Percentiles rank a stretch among this genome's conserved stretches.
These are phyloP conservation scores for Quercus phellos DNA, from an alignment of 331 rosid species.

Conservation along the genomic window DNA sequence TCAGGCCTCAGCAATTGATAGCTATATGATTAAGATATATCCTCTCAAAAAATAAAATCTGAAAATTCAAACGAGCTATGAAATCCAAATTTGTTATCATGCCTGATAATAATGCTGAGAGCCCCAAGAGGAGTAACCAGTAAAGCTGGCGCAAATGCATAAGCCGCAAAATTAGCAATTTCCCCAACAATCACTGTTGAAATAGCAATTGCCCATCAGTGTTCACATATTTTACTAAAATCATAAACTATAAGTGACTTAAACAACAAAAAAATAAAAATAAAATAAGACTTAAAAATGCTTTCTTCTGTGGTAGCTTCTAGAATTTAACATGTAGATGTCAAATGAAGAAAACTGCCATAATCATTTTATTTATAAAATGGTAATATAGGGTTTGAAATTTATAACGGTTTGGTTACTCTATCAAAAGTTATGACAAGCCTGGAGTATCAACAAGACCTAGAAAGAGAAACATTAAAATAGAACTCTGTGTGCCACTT, in stretches of 20 bases:
- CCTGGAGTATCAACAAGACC: neutral
- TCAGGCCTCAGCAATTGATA: neutral
- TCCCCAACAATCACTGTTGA: conserved; percentile 94
- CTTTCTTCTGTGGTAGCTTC: neutral
- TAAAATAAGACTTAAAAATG: neutral
- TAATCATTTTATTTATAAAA: no score
- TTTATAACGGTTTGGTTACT: neutral
- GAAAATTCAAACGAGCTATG: no score
- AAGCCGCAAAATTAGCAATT: conserved; percentile 95
- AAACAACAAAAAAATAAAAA: neutral
- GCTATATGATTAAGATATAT: no score
- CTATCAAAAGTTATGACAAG: neutral
- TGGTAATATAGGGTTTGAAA: neutral
- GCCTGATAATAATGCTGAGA: conserved; percentile 98
- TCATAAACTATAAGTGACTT: conserved; percentile 12
- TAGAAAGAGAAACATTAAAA: neutral
- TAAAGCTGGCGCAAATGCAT: conserved; percentile 97
- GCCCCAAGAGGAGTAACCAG: conserved; percentile 98
- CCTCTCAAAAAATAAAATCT: no score
- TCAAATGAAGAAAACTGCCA: neutral
- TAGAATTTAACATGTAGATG: neutral
- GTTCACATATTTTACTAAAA: conserved; percentile 1
- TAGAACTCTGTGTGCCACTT: neutral
- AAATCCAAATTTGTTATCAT: conserved; percentile 20
- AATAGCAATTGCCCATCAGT: conserved; percentile 36